These are phyloP conservation scores for Cardamine occulta DNA, from an alignment of 345 rosid species.

Conservation along the genomic window DNA sequence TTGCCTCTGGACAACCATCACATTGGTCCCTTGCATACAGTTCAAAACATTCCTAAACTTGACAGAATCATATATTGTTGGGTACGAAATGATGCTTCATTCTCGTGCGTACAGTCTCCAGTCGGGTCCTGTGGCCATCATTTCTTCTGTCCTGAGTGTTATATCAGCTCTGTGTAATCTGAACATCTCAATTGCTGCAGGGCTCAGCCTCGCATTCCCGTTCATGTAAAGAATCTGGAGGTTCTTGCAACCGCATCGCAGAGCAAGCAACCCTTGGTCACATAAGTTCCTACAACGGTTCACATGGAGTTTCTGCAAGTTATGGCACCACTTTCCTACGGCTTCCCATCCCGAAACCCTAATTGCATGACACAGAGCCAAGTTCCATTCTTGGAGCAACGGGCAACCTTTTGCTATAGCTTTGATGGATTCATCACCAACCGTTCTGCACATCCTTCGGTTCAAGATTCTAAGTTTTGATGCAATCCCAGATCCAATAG, in stretches of 20 bases:
- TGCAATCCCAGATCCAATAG: conserved; percentile 61
- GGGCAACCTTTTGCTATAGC: conserved; percentile 82
- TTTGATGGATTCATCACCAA: conserved; percentile 61
- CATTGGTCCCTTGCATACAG: conserved; percentile 9
- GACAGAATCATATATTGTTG: not conserved
- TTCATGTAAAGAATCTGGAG: conserved; percentile 58
- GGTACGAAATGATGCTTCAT: conserved; percentile 7
- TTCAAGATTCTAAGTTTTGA: conserved; percentile 59
- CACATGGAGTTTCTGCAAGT: conserved; percentile 68
- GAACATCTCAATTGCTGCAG: conserved; percentile 57
- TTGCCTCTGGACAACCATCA: not conserved
- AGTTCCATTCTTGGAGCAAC: conserved; percentile 69
- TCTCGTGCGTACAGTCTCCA: conserved; percentile 43
- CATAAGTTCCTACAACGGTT: conserved; percentile 69
- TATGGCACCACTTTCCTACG: conserved; percentile 56
- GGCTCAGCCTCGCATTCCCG: conserved; percentile 38
- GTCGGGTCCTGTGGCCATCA: conserved; percentile 57
- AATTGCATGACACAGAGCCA: conserved; percentile 69
- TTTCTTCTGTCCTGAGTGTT: conserved; percentile 53
- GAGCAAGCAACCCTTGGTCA: conserved; percentile 59
- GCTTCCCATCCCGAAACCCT: conserved; percentile 66
- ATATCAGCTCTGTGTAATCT: conserved; percentile 53
- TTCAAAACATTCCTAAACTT: not conserved
- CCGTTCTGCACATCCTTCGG: conserved; percentile 61
- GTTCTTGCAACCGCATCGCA: conserved; percentile 65